These are phyloP conservation scores for Phytophthora multivora DNA, from an alignment of 352 stramenopile species.

Conservation along the genomic window DNA sequence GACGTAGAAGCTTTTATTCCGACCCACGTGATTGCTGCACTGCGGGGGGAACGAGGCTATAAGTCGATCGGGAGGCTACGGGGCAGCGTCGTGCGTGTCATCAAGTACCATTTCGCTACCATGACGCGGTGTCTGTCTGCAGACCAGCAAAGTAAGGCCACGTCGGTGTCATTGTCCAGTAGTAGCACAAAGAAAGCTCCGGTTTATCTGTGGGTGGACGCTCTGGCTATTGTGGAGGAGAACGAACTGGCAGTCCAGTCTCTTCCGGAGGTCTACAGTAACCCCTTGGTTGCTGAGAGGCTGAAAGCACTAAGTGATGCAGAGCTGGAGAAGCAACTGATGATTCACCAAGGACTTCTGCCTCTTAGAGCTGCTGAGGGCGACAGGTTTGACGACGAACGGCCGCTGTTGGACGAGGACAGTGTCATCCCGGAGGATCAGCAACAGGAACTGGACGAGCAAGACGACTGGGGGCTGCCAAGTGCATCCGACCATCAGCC, in stretches of 20 bases:
- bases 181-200: slow-evolving; percentile 10
- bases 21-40: slow-evolving; percentile 9
- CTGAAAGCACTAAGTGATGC: slow-evolving; percentile 29
- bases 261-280: slow-evolving; percentile 34
- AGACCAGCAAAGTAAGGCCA: slow-evolving; percentile 10
- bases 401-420: slow-evolving; percentile 61
- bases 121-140: slow-evolving; percentile 35
- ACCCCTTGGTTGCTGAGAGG: slow-evolving; percentile 29
- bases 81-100: slow-evolving; percentile 57
- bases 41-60: slow-evolving; percentile 35
- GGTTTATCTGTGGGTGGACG: slow-evolving; percentile 52
- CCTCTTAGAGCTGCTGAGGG: neutral
- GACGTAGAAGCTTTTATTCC: slow-evolving; percentile 61
- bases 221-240: slow-evolving; percentile 55
- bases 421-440: slow-evolving; percentile 68
- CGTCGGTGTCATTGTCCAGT: slow-evolving; percentile 29
- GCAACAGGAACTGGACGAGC: slow-evolving; percentile 51
- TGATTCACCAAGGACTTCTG: slow-evolving; percentile 48
- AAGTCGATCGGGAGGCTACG: slow-evolving; percentile 46
- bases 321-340: slow-evolving; percentile 52
- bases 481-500: slow-evolving; percentile 12
- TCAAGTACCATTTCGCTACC: slow-evolving; percentile 69
- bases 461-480: slow-evolving; percentile 54
- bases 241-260: slow-evolving; percentile 53
- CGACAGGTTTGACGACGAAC: slow-evolving; percentile 41